phyloP scores from a whole-genome alignment of 1,139 yeast species.

The Sugiyamaella paludigena region DNA sequence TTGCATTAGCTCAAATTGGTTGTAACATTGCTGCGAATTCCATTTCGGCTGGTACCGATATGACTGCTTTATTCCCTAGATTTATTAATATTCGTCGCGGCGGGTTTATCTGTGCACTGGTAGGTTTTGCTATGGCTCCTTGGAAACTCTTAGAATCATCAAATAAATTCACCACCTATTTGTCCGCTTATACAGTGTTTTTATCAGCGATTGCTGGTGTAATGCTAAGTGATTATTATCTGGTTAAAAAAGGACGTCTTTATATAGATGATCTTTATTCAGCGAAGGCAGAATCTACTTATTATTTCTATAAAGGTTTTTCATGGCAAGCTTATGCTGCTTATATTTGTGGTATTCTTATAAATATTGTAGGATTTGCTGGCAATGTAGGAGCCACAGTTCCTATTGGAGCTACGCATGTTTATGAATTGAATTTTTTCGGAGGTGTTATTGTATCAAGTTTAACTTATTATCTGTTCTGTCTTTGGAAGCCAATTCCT shows the following conservation, averaged over 20 bases:
- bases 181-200: conserved; percentile 85
- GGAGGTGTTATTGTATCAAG: conserved; percentile 66
- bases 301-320: conserved; percentile 61
- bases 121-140: conserved; percentile 80
- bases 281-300: conserved; percentile 47
- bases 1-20: conserved; percentile 84
- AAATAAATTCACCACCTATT: conserved; percentile 75
- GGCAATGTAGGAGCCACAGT: conserved; percentile 71
- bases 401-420: conserved; percentile 74
- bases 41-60: conserved; percentile 86
- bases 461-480: conserved; percentile 49
- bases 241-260: conserved; percentile 66
- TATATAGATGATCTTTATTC: conserved; percentile 63
- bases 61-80: conserved; percentile 77
- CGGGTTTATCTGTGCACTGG: conserved; percentile 71
- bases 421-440: conserved; percentile 71
- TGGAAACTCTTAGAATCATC: conserved; percentile 80
- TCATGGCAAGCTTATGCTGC: conserved; percentile 63
- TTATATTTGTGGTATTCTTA: conserved; percentile 49
- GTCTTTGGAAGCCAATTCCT: conserved; percentile 55
- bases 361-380: conserved; percentile 85
- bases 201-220: conserved; percentile 86
- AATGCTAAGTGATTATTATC: conserved; percentile 70
- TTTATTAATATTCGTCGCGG: conserved; percentile 81
- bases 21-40: conserved; percentile 92